Evolutionary conservation across 352 stramenopile species (phyloP), one percentile per base, ranked within the genome.

Genomic region (Pseudoperonospora humuli): DNA sequence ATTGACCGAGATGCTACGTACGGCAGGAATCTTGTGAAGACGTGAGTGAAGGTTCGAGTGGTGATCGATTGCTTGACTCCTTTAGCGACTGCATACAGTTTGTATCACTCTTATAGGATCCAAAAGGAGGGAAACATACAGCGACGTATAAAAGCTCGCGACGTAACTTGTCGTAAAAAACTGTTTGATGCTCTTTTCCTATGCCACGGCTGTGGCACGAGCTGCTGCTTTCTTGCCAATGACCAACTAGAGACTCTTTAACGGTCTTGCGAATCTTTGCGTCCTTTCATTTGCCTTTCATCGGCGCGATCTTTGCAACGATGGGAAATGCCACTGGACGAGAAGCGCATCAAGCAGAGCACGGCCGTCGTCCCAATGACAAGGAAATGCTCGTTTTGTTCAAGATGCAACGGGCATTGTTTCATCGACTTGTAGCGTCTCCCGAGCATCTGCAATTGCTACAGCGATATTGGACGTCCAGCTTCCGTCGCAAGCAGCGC

Each of bases 1-100:
- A 33, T 64, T 98, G n/a, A 61, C 74, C 39, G 56, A 94, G 56
- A 85, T 98, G 68, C 67, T 98, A 26, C 57, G 63, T 25, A 51
- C 53, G 2, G 64, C 59, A 2, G 71, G 70, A 8, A 50, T 78
- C 2, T n/a, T 54, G 9, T 57, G 20, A 41, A 13, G 9, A 3
- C 9, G 13, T 28, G 9, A 10, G 13, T 28, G 24, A 28, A 10
- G 7, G 24, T 13, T n/a, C n/a, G n/a, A n/a, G n/a, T n/a, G n/a
- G n/a, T n/a, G n/a, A n/a, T n/a, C n/a, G n/a, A n/a, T n/a, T n/a
- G n/a, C n/a, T n/a, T n/a, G n/a, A n/a, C n/a, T n/a, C n/a, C n/a
- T n/a, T n/a, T n/a, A n/a, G n/a, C n/a, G n/a, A n/a, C n/a, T n/a
- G n/a, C n/a, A n/a, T n/a, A n/a, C n/a, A n/a, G n/a, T n/a, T n/a